These are phyloP conservation scores for Melaleuca quinquenervia DNA, from an alignment of 345 rosid species.

Conservation along the genomic window DNA sequence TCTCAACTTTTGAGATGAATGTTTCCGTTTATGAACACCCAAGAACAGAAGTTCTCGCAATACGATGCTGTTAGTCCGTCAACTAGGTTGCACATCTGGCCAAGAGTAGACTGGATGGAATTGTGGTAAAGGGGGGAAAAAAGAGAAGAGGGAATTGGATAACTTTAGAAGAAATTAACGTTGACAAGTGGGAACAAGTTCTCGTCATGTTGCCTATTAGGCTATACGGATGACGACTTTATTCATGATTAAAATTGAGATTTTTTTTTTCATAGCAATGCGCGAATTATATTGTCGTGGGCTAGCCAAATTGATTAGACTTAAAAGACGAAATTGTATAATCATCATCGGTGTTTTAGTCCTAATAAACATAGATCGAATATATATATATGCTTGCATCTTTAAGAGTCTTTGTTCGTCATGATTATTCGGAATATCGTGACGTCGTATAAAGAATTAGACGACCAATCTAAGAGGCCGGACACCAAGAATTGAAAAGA, in stretches of 20 bases:
- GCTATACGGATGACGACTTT: background rate
- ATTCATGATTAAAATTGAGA: background rate
- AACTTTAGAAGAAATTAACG: background rate
- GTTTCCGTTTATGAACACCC: background rate
- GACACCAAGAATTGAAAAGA: background rate
- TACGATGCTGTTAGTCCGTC: background rate
- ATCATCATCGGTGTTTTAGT: background rate
- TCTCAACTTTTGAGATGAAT: background rate
- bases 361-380: background rate
- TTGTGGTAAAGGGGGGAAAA: background rate
- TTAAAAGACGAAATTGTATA: background rate
- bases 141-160: background rate
- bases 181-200: background rate
- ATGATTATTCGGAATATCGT: background rate
- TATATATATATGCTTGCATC: background rate
- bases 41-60: background rate
- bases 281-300: background rate
- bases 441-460: background rate
- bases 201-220: background rate
- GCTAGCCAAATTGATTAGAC: background rate
- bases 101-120: background rate
- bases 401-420: background rate
- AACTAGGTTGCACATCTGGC: background rate
- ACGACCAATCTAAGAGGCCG: background rate
- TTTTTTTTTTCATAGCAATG: too few species aligned